Conservation (phyloP, 129 eudicot species). For the Escallonia rubra region DNA sequence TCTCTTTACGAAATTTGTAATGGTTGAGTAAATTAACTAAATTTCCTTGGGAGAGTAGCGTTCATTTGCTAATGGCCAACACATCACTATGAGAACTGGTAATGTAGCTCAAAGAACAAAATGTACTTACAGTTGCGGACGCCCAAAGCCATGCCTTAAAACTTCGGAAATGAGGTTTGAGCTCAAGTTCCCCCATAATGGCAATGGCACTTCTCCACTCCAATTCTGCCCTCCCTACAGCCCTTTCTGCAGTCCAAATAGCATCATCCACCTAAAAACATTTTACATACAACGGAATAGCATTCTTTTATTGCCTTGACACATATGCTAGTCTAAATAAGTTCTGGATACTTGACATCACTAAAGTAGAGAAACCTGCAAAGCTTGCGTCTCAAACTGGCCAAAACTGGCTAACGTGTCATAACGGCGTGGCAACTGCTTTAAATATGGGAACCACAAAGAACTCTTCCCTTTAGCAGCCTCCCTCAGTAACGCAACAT, state of each 20-base stretch:
- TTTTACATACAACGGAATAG: conserved; percentile 28
- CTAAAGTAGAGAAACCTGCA: conserved; percentile 52
- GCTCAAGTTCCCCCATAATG: conserved; percentile 51
- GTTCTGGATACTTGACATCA: background rate
- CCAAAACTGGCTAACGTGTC: conserved; percentile 70
- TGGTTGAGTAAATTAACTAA: background rate
- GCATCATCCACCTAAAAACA: conserved; percentile 80
- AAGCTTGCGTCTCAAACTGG: conserved; percentile 66
- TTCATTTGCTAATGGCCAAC: background rate
- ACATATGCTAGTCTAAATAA: background rate
- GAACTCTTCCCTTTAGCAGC: conserved; percentile 60
- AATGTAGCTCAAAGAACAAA: background rate
- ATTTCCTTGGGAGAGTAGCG: background rate
- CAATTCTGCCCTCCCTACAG: conserved; percentile 42
- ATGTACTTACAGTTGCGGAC: conserved; percentile 71
- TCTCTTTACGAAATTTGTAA: too few relatives aligned
- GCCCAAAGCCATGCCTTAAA: conserved; percentile 98
- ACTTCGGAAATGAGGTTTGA: conserved; percentile 56
- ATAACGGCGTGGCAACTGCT: conserved; percentile 68
- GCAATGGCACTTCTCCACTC: conserved; percentile 60
- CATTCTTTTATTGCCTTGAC: conserved; percentile 2
- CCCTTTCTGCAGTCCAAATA: conserved; percentile 79
- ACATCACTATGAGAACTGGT: background rate
- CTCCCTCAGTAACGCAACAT: conserved; percentile 62
- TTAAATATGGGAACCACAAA: conserved; percentile 73